A percentile compares a stretch with the other conserved stretches of the same genome.
Conservation (phyloP, 192 early-diverging fungal species). For the Coemansia umbellata region DNA sequence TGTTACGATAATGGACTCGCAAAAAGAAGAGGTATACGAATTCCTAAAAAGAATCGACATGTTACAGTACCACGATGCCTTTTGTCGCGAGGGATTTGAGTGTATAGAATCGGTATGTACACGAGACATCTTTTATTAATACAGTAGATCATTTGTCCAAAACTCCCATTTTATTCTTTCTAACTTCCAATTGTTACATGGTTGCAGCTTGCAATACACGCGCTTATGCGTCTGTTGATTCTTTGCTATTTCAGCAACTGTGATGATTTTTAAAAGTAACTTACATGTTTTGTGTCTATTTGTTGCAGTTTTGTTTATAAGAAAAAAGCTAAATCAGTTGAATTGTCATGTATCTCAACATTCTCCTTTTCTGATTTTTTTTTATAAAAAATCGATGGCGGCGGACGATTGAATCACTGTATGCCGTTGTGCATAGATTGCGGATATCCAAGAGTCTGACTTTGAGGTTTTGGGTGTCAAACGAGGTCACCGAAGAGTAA, state of each 20-base stretch:
- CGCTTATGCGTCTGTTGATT: too few relatives aligned
- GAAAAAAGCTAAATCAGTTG: neutral
- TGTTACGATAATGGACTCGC: constrained; percentile 35
- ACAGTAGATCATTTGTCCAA: too few relatives aligned
- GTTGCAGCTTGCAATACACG: too few relatives aligned
- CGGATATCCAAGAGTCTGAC: constrained; percentile 43
- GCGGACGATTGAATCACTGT: too few relatives aligned
- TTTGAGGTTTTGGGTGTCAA: constrained; percentile 47
- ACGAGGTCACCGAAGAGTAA: constrained; percentile 48
- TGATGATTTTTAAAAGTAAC: too few relatives aligned
- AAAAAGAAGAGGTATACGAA: constrained; percentile 21
- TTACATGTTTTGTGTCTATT: too few relatives aligned
- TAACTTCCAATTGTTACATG: too few relatives aligned
- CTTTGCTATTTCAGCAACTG: too few relatives aligned
- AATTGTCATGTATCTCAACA: neutral
- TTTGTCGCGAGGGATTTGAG: constrained; percentile 46
- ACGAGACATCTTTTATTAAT: neutral
- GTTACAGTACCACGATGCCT: constrained; percentile 37
- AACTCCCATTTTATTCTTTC: too few relatives aligned
- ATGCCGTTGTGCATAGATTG: constrained; percentile 28
- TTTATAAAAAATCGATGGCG: neutral
- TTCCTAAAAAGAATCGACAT: constrained; percentile 28
- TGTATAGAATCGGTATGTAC: constrained; percentile 41
- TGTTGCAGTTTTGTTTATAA: too few relatives aligned
- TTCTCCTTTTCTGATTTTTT: neutral